Base-by-base conservation (phyloP, 2,329 filamentous ascomycete genomes). In the Pseudogymnoascus pannorum region DNA sequence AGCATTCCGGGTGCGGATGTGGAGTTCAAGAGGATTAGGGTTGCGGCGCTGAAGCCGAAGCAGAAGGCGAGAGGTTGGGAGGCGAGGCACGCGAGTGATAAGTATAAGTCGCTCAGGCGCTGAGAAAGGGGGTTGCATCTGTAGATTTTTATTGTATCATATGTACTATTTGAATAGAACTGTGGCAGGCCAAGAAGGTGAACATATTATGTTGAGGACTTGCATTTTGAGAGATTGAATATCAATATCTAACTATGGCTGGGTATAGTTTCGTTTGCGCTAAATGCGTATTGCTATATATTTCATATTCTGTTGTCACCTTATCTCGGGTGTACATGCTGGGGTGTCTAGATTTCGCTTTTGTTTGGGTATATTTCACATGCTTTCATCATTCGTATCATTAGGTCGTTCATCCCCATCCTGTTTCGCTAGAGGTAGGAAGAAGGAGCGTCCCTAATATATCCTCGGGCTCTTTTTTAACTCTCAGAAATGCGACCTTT, bases 11-110 rank as follows among this genome's bases (percentile, higher is more conserved):
- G 91, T 57, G 86, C 86, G 62, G 87, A 95, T 70, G 73, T 97
- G 65, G 91, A 97, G 77, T 90, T 96, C 75, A 90, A 89, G 78
- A 85, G 86, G 71, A 88, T 88, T 77, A 89, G 86, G 71, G 82
- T 93, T 64, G 83, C 89, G 77, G 83, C 82, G 68, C 75, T 87
- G 68, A 87, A 87, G 78, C 77, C 76, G 44, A 81, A 82, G 48
- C 79, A 81, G 76, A 84, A 82, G 77, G 74, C 80, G 6, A 80
- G 81, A 64, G 85, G 85, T 64, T 87, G 85, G 85, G 85, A 87
- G 68, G 85, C 84, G 69, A 86, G 84, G 79, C 78, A 81, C 69
- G 79, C 85, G 71, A 81, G 82, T 65, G 79, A 81, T 73, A 87
- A 87, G 81, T 87, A 83, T 77, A 80, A 78, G 69, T 78, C 82